Conservation (phyloP, 2,329 filamentous ascomycete genomes). For the Aspergillus tubingensis region DNA sequence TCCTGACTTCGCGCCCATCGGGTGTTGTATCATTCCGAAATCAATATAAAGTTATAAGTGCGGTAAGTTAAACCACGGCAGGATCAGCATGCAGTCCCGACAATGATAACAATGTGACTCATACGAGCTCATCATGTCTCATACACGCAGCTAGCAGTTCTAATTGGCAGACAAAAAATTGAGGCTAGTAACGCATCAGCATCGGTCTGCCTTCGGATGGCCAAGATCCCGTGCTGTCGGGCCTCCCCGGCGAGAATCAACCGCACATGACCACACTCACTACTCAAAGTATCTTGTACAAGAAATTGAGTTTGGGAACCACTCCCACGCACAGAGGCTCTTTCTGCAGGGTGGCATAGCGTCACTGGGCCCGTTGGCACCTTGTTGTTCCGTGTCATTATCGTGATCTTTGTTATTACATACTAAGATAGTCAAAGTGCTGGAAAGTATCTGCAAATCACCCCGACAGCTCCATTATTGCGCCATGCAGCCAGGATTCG, state of each 20-base stretch:
- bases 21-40: not conserved
- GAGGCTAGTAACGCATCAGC: not conserved
- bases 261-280: not conserved
- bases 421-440: not conserved
- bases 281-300: not conserved
- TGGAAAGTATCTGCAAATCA: not conserved
- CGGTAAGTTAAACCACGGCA: too few species aligned
- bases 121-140: not conserved
- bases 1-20: not conserved
- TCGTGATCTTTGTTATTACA: not conserved
- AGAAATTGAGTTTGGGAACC: not conserved
- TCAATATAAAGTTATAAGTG: too few species aligned
- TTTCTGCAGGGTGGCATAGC: not conserved
- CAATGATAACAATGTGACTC: not conserved
- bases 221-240: not conserved
- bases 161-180: not conserved
- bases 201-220: not conserved
- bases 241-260: not conserved
- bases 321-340: not conserved
- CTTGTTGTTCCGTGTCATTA: not conserved
- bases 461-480: not conserved
- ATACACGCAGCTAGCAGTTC: not conserved
- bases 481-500: constrained; percentile 4
- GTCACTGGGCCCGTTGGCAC: not conserved
- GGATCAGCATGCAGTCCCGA: not conserved